These are phyloP conservation scores for Phytomonas sp. DNA, from an alignment of 208 protist genomes.

Conservation along the genomic window DNA sequence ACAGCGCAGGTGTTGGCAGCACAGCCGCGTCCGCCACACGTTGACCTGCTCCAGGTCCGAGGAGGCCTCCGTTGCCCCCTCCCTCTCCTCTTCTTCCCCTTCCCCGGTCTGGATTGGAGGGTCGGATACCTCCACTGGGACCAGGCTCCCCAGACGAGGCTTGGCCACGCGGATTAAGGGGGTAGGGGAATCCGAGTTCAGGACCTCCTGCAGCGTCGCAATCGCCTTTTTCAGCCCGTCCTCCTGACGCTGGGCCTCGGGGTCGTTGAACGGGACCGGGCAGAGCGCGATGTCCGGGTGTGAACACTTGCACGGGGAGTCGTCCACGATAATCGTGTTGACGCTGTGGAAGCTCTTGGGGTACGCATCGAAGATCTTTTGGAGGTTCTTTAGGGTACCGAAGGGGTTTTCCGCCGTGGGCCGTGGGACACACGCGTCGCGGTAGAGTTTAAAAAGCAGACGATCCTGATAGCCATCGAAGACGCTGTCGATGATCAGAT, in stretches of 20 bases:
- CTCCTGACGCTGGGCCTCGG: conserved; percentile 45
- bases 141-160: conserved; percentile 33
- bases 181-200: conserved; percentile 45
- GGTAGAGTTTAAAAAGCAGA: conserved; percentile 75
- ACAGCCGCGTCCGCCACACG: conserved; percentile 56
- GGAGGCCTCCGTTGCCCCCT: neutral
- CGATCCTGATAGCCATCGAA: conserved; percentile 69
- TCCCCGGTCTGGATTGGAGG: neutral
- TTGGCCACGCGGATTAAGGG: conserved; percentile 71
- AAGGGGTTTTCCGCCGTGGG: conserved; percentile 58
- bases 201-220: conserved; percentile 65
- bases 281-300: conserved; percentile 86
- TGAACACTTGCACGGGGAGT: conserved; percentile 85
- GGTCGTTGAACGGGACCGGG: conserved; percentile 73
- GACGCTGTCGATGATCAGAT: conserved; percentile 81
- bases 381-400: conserved; percentile 83
- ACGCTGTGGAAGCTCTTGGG: conserved; percentile 79
- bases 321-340: conserved; percentile 89
- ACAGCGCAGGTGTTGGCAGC: conserved; percentile 53
- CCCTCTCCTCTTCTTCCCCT: neutral
- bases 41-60: conserved; percentile 29
- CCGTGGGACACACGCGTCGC: conserved; percentile 49
- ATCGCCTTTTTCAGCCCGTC: conserved; percentile 56
- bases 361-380: conserved; percentile 74
- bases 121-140: conserved; percentile 4